Conservation (phyloP, 352 stramenopile genomes). For the Phytophthora pistaciae region DNA sequence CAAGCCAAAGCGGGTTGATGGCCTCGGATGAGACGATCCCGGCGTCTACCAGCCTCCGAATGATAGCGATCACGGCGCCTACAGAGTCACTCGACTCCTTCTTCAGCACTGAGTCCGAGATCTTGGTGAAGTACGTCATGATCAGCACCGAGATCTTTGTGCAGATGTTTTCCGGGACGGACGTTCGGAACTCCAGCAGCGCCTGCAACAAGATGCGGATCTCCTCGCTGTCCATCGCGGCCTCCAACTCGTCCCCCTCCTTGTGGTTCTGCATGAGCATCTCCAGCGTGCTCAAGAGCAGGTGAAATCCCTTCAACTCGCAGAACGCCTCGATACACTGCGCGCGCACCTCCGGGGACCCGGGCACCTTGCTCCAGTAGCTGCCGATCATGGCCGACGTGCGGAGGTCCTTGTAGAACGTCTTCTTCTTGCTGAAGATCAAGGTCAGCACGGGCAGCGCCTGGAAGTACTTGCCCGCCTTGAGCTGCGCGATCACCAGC, state of each 20-base stretch:
- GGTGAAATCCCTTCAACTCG: conserved; percentile 80
- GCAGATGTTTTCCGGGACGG: conserved; percentile 70
- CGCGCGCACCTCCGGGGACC: conserved; percentile 80
- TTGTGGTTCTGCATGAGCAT: conserved; percentile 64
- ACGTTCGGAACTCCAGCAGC: conserved; percentile 78
- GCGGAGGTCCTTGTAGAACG: conserved; percentile 90
- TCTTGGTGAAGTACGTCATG: conserved; percentile 86
- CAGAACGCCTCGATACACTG: conserved; percentile 89
- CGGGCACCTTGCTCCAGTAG: conserved; percentile 91
- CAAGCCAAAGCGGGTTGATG: conserved; percentile 85
- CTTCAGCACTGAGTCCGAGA: conserved; percentile 83
- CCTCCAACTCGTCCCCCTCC: conserved; percentile 53
- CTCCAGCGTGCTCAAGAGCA: conserved; percentile 80
- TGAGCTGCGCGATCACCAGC: conserved; percentile 79
- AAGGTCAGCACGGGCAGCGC: conserved; percentile 79
- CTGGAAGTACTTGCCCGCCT: conserved; percentile 70
- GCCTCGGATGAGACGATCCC: conserved; percentile 53
- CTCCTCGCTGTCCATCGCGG: conserved; percentile 81
- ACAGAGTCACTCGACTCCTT: conserved; percentile 88
- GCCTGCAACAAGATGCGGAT: conserved; percentile 84
- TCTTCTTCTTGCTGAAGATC: conserved; percentile 92
- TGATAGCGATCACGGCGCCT: conserved; percentile 80
- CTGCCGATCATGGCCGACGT: conserved; percentile 90
- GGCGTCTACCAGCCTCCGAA: conserved; percentile 82
- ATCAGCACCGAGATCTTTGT: conserved; percentile 77